Evolutionary conservation across 2,329 filamentous ascomycete species (phyloP).

Genomic region (Rhynchosporium agropyri): DNA sequence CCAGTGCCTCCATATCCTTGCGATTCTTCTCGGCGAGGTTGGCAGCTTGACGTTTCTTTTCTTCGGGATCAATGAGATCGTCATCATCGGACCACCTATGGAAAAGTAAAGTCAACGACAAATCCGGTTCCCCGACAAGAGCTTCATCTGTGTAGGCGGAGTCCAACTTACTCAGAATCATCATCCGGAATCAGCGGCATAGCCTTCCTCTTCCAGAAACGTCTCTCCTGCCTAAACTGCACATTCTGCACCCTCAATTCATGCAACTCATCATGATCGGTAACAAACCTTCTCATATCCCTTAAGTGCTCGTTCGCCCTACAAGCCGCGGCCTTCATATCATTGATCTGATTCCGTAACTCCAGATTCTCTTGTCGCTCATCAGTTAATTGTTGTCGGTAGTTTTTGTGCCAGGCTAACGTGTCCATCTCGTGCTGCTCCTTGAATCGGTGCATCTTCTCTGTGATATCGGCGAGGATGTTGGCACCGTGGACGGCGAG

Average conservation of each 20-base stretch:
- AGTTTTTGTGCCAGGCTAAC: constrained; percentile 66
- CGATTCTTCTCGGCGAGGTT: constrained; percentile 36
- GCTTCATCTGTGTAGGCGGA: not conserved
- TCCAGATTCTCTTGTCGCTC: constrained; percentile 65
- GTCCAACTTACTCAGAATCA: constrained; percentile 46
- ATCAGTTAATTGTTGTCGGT: constrained; percentile 65
- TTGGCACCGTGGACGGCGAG: constrained; percentile 59
- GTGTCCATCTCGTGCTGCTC: constrained; percentile 63
- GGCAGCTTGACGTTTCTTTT: constrained; percentile 53
- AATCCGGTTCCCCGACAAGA: no score
- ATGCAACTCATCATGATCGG: constrained; percentile 58
- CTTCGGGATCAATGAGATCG: constrained; percentile 61
- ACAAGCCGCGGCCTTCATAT: constrained; percentile 64
- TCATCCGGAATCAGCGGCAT: constrained; percentile 63
- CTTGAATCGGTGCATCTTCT: constrained; percentile 69
- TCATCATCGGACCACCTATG: constrained; percentile 62
- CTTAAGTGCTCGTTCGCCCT: constrained; percentile 61
- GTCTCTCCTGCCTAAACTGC: constrained; percentile 58
- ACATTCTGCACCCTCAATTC: constrained; percentile 56
- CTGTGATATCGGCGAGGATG: constrained; percentile 59
- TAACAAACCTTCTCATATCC: constrained; percentile 57
- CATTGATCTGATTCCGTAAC: constrained; percentile 67
- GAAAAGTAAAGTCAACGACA: not conserved
- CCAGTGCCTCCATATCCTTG: constrained; percentile 30
- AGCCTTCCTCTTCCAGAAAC: constrained; percentile 69